phyloP scores from a whole-genome alignment of 129 eudicot genomes.

The Centella asiatica region DNA sequence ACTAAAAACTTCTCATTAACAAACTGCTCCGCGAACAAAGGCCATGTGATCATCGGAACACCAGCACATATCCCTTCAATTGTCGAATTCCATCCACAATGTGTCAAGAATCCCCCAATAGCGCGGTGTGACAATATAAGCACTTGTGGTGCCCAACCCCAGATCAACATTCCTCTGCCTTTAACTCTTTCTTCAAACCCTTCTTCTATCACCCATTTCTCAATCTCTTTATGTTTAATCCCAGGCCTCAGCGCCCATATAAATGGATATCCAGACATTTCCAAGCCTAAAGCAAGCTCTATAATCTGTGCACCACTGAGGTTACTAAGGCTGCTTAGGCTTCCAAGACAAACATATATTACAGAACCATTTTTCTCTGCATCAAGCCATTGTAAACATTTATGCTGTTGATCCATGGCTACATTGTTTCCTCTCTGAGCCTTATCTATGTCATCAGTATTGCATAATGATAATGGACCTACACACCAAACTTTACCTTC shows the following conservation, averaged over 20 bases:
- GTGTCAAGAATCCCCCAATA: neutral
- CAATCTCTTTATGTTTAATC: neutral
- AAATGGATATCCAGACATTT: neutral
- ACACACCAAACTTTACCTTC: conserved; percentile 4
- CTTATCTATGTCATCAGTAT: neutral
- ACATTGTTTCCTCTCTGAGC: conserved; percentile 1
- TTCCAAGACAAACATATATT: conserved; percentile 4
- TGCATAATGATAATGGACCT: conserved; percentile 7
- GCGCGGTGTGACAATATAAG: neutral
- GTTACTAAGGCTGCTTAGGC: neutral
- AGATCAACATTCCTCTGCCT: neutral
- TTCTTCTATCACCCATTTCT: neutral
- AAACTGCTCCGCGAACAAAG: conserved; percentile 3
- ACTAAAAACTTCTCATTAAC: neutral
- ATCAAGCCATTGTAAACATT: conserved; percentile 5
- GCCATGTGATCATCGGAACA: neutral
- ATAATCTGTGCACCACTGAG: neutral
- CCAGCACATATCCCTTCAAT: conserved; percentile 1
- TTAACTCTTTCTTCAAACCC: neutral
- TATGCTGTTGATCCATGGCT: neutral
- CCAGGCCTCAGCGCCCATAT: neutral
- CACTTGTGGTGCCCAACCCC: neutral
- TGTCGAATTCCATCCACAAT: neutral
- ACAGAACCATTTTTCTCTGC: neutral
- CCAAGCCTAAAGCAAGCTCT: conserved; percentile 7